Evolutionary conservation across 148 eudicot species (phyloP).

Genomic region (Drosera capensis): DNA sequence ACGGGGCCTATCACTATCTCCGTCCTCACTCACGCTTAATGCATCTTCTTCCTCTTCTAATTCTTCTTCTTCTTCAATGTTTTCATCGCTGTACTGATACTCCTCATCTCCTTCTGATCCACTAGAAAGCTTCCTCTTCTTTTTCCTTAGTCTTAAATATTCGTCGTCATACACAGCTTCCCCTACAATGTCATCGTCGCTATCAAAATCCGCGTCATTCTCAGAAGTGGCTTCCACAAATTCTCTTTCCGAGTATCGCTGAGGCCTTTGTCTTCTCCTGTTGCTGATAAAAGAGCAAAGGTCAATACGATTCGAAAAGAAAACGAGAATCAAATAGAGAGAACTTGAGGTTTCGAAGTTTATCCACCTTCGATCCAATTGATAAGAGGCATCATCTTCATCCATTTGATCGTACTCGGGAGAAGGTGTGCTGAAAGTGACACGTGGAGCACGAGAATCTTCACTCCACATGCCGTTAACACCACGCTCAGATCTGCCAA

Average conservation of each 20-base stretch:
- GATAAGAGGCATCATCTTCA: constrained; percentile 27
- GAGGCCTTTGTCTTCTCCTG: constrained; percentile 70
- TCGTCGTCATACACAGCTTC: constrained; percentile 94
- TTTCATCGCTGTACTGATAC: constrained; percentile 62
- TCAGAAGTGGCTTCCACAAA: constrained; percentile 61
- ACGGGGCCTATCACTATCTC: constrained; percentile 44
- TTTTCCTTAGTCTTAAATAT: constrained; percentile 40
- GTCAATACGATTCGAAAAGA: background rate
- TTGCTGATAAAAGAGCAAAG: constrained; percentile 30
- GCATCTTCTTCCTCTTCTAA: constrained; percentile 40
- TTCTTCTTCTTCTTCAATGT: constrained; percentile 55
- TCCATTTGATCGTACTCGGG: constrained; percentile 47
- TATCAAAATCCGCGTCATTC: constrained; percentile 42
- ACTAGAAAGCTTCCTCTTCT: constrained; percentile 41
- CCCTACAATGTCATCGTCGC: constrained; percentile 89
- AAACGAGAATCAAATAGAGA: background rate
- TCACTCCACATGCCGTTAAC: constrained; percentile 44
- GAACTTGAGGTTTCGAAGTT: no score
- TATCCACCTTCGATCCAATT: constrained; percentile 61
- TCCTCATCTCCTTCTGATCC: constrained; percentile 93
- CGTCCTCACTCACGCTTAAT: constrained; percentile 53
- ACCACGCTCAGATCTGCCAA: constrained; percentile 25
- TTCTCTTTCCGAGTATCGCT: constrained; percentile 54
- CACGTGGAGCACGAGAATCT: constrained; percentile 30
- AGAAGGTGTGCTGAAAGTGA: constrained; percentile 38